These are phyloP conservation scores for Santalum album DNA, from an alignment of 164 flowering plant genomes.

Conservation along the genomic window DNA sequence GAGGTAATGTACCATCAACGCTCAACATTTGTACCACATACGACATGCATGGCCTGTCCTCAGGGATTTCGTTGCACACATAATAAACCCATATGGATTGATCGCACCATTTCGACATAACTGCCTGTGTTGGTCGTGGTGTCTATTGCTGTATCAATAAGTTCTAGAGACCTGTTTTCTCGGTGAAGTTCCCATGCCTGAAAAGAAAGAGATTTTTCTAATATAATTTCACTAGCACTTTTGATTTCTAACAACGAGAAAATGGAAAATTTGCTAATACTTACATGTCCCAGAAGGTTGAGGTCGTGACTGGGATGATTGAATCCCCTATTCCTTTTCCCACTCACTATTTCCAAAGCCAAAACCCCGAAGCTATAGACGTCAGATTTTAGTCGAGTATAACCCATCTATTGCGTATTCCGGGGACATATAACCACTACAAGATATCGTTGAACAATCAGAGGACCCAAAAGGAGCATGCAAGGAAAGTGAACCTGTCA, in stretches of 20 bases:
- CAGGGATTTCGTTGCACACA: not conserved
- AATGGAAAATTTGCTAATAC: not conserved
- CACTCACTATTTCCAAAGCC: too few species aligned
- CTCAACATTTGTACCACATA: not conserved
- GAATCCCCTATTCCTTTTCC: not conserved
- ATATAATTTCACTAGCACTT: not conserved
- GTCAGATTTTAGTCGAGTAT: too few species aligned
- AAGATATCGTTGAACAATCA: too few species aligned
- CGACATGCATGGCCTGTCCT: not conserved
- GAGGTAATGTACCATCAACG: not conserved
- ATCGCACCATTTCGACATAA: not conserved
- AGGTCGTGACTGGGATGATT: not conserved
- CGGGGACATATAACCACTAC: too few species aligned
- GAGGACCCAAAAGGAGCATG: too few species aligned
- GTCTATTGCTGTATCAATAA: not conserved
- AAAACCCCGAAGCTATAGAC: too few species aligned
- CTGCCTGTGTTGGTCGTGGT: not conserved
- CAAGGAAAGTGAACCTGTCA: too few species aligned
- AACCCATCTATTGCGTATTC: too few species aligned
- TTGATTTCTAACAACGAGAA: not conserved
- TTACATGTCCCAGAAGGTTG: slow-evolving; percentile 4
- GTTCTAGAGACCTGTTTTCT: not conserved
- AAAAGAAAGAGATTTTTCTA: not conserved
- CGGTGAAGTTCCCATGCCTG: not conserved
- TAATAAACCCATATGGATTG: not conserved